Conservation (phyloP, 2,329 filamentous ascomycete species). For the Pestalotiopsis sp. region DNA sequence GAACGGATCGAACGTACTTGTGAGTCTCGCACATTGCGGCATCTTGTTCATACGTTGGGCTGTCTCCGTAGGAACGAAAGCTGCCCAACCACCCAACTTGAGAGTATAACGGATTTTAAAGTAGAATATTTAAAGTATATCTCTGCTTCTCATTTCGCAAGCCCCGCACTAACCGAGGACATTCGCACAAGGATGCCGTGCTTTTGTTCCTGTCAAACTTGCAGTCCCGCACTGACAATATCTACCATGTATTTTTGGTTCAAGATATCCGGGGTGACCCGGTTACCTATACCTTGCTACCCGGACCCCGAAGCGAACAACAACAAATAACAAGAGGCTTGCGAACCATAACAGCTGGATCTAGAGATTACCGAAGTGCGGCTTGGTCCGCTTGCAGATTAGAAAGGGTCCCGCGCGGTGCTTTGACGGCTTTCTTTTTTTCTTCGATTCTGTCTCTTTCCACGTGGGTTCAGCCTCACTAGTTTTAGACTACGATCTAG, state of each 20-base stretch:
- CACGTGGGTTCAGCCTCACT: neutral
- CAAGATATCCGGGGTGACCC: neutral
- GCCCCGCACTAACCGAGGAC: neutral
- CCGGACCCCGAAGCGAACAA: neutral
- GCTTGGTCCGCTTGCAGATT: neutral
- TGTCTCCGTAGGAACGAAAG: neutral
- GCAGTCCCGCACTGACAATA: neutral
- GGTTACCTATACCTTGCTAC: neutral
- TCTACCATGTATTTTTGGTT: too few species aligned
- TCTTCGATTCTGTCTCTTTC: neutral
- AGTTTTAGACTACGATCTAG: neutral
- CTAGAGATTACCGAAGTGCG: neutral
- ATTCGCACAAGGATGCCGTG: neutral
- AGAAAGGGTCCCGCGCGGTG: neutral
- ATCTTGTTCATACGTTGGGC: neutral
- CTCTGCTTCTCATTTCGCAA: neutral
- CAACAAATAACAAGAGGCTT: neutral
- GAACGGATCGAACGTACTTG: neutral
- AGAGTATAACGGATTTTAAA: neutral
- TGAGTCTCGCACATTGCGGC: neutral
- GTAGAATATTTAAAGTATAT: neutral
- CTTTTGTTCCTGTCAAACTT: neutral
- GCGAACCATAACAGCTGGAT: neutral
- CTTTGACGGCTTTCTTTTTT: neutral
- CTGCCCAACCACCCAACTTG: neutral